Conservation (phyloP, 2,329 filamentous ascomycete genomes). For the Epichloe scottii region DNA sequence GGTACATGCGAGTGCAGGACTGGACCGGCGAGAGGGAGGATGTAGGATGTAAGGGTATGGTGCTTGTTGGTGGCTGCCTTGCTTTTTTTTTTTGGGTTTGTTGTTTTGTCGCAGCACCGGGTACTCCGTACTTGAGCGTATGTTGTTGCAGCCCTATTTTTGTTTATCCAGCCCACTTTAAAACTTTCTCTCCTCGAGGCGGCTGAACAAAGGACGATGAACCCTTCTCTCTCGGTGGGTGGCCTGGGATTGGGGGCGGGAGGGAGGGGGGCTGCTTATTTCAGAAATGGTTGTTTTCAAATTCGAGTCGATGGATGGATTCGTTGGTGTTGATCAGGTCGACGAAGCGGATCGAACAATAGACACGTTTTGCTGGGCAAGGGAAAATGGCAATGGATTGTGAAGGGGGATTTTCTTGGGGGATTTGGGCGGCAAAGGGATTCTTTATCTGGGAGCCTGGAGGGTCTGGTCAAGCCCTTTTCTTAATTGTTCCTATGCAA, state of each 20-base stretch:
- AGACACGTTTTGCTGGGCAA: background rate
- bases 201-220: background rate
- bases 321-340: background rate
- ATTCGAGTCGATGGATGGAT: background rate
- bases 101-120: too few relatives aligned
- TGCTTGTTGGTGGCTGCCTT: background rate
- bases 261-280: background rate
- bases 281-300: background rate
- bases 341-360: background rate
- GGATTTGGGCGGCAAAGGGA: background rate
- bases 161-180: background rate
- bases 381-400: background rate
- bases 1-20: too few relatives aligned
- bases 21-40: too few relatives aligned
- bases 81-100: background rate
- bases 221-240: background rate
- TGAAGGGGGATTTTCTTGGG: background rate
- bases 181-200: background rate
- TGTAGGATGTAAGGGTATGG: too few relatives aligned
- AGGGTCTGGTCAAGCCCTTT: background rate
- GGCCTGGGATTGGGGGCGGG: background rate
- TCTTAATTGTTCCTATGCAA: background rate
- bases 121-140: background rate
- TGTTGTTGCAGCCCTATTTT: background rate
- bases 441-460: slow-evolving; percentile 2